Base-by-base conservation (phyloP, 78 protist genomes). In the Dictyostelium citrinum region DNA sequence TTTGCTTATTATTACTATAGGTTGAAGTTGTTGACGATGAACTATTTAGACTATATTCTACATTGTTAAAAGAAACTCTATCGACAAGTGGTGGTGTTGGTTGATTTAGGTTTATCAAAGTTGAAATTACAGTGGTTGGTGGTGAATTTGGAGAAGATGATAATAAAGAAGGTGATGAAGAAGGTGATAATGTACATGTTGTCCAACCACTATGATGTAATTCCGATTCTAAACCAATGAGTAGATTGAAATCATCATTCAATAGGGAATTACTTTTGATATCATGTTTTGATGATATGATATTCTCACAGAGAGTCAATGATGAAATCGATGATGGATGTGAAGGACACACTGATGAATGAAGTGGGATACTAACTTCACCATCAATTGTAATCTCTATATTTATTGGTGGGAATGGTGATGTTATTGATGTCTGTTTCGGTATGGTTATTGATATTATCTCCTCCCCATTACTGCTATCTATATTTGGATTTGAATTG, bases 311-410 rank as follows among this genome's bases (percentile, higher is more conserved):
- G 12, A 80, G 58, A 8, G 31, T 72, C 1, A 67, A 14, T 51
- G 83, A 29, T 16, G 45, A 12, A 17, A 88, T 20, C 2, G 92
- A 88, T 24, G 84, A n/a, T 29, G 93, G 93, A 67, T 88, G 84
- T 22, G 93, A 68, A 7, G 72, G 78, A 46, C 75, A 88, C 11
- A 37, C 72, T 3, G 72, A 27, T 33, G 61, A 43, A 3, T 68
- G 27, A 31, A 88, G 67, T 12, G 58, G 74, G 20, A 58, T 31
- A 20, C 76, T 51, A 49, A 88, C 81, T 31, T 78, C 68, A n/a
- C 86, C 84, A 31, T 88, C 85, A 1, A 78, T 41, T 2, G 35
- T 72, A 33, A 88, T 43, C 10, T 68, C 71, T 22, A 78, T 67
- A 11, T 74, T 51, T 46, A 68, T 61, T 61, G 79, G 43, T 55